Base-by-base conservation (phyloP, 2,329 filamentous ascomycete species). In the Chrysosporium queenslandicum region DNA sequence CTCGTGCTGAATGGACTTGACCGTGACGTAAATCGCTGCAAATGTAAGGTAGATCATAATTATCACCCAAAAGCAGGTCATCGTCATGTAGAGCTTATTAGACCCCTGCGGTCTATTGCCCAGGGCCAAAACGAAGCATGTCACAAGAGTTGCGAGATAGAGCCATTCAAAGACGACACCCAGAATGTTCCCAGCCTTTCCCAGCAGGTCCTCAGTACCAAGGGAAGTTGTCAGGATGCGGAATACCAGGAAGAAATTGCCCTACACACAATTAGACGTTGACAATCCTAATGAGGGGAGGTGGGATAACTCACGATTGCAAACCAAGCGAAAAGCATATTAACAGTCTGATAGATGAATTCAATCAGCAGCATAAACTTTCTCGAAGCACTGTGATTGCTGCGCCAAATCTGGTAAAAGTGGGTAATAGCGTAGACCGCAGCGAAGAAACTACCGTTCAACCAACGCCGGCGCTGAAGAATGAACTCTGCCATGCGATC, bases 321-420 rank as follows among this genome's bases (percentile, higher is more conserved):
- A 66, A 98, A 97, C 92, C 92, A 98, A 50, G 92, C 90, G 68
- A 97, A 98, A 64, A 98, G 79, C 87, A 97, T 96, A 76, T 87
- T 94, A 70, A 83, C 78, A 1, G 88, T 92, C 70, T 96, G 90
- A 73, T 96, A 98, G 59, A 85, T 74, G 68, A 96, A 97, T 67
- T 98, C 92, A 59, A 97, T 70, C 62, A 95, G 79, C 69, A 98
- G 87, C 77, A 87, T 87, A 55, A 91, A 73, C 69, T 97, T 96
- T 60, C 92, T 82, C 39, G 94, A 64, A 62, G 90, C 77, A 23
- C 86, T 91, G 69, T 98, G 92, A 63, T 90, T 85, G 58, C 88
- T 94, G 54, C 92, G 82, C 79, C 91, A 94, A 68, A 98, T 89
- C 65, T 97, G 86, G 71, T 94, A 91, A 68, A 94, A 95, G 71